Percentiles rank a stretch among this genome's conserved stretches.
These are phyloP conservation scores for Linum tenue DNA, from an alignment of 345 rosid species.

Conservation along the genomic window DNA sequence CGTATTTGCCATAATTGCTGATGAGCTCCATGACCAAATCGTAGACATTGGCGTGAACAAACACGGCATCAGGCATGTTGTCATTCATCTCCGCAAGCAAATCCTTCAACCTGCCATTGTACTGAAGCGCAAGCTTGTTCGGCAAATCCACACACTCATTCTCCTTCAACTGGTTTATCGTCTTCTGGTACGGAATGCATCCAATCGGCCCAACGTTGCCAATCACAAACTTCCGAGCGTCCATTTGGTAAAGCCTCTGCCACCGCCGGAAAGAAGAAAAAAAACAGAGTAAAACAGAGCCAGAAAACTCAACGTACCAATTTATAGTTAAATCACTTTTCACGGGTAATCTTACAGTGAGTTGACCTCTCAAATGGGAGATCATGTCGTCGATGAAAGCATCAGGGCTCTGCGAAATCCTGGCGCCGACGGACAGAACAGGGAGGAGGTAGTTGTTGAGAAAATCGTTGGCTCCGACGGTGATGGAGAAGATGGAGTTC, in stretches of 20 bases:
- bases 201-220: not conserved
- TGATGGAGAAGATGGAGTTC: slow-evolving; percentile 10
- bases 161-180: not conserved
- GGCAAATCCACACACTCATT: not conserved
- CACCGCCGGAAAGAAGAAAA: no score
- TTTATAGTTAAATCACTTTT: no score
- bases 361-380: slow-evolving; percentile 7
- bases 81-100: slow-evolving; percentile 8
- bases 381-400: not conserved
- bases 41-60: slow-evolving; percentile 9
- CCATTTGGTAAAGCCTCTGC: slow-evolving; percentile 20
- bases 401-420: not conserved
- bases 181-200: slow-evolving; percentile 7
- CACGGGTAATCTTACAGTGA: no score
- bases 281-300: no score
- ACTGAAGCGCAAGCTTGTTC: not conserved
- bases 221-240: slow-evolving; percentile 17
- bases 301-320: not conserved
- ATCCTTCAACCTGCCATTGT: slow-evolving; percentile 9
- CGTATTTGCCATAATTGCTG: no score
- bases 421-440: not conserved
- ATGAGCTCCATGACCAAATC: no score
- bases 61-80: slow-evolving; percentile 3
- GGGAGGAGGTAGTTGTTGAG: not conserved
- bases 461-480: slow-evolving; percentile 14